Evolutionary conservation across 345 rosid species (phyloP).

Genomic region (Cardamine resedifolia): DNA sequence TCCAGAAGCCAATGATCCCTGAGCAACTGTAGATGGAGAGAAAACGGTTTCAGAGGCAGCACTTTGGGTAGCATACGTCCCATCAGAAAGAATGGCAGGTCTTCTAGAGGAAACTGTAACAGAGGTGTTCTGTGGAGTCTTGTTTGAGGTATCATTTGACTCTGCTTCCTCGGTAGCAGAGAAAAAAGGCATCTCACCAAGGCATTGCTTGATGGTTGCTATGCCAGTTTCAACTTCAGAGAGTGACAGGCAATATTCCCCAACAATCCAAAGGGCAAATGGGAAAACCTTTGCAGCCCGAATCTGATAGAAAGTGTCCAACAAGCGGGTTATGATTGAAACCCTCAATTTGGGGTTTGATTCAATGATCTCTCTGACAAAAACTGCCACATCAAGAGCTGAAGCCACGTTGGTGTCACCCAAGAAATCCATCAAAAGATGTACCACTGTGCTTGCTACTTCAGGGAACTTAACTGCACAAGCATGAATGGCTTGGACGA

Average conservation of each 20-base stretch:
- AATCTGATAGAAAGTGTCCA: conserved; percentile 84
- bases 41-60: conserved; percentile 82
- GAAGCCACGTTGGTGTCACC: conserved; percentile 84
- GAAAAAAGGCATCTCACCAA: conserved; percentile 77
- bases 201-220: conserved; percentile 76
- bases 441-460: conserved; percentile 86
- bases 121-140: conserved; percentile 47
- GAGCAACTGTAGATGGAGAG: conserved; percentile 69
- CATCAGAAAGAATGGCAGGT: conserved; percentile 86
- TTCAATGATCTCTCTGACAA: conserved; percentile 83
- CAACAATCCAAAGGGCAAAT: conserved; percentile 86
- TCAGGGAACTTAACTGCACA: conserved; percentile 90
- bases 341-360: conserved; percentile 74
- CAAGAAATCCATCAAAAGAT: conserved; percentile 86
- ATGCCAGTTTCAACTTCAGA: conserved; percentile 80
- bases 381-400: conserved; percentile 72
- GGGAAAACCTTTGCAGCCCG: conserved; percentile 81
- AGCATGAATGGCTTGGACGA: conserved; percentile 80
- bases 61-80: conserved; percentile 88
- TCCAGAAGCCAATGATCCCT: conserved; percentile 64
- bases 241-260: conserved; percentile 77
- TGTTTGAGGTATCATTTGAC: conserved; percentile 55
- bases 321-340: conserved; percentile 70
- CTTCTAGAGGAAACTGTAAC: conserved; percentile 66
- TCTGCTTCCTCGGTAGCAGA: conserved; percentile 69